Evolutionary conservation across 495 filamentous ascomycete genomes (phyloP), one percentile per base, ranked within the genome.

Genomic region (Cercophora newfieldiana): DNA sequence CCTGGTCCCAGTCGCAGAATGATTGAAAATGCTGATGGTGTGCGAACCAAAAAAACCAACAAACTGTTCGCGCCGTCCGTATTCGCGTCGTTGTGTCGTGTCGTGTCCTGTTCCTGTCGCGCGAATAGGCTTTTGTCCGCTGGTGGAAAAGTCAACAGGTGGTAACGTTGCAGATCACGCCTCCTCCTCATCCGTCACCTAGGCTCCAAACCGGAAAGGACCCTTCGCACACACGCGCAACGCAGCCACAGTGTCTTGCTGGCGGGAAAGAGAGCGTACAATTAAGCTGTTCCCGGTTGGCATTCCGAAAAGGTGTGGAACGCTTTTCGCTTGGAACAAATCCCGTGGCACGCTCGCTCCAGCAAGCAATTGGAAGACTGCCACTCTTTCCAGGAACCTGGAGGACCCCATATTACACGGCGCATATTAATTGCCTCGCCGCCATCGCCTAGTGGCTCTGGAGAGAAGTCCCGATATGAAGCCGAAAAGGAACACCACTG

Each of bases 81-180:
- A 16, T 33, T 33, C 30, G 37, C 37, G 37, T 44, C n/a, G n/a
- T 24, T 22, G 18, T 55, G 51, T 26, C 22, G 37, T 16, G 37
- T 44, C 10, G 58, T 25, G 19, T 25, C 25, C 21, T 47, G 21
- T 62, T 25, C 60, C 25, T 29, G 37, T 18, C 26, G 19, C 30
- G 26, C 59, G 59, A 53, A 53, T 62, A 18, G 59, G 59, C 59
- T 62, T n/a, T n/a, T 49, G 37, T n/a, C 51, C 21, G 47, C 47
- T 50, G 49, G 33, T 30, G 37, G 18, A 26, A 25, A 49, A 14
- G 33, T n/a, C 31, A 66, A 65, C 61, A 69, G 29, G 72, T n/a
- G n/a, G n/a, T 69, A 72, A 72, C 68, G 70, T 72, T 74, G 70
- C 68, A 74, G 63, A 72, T 71, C 61, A 31, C 29, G 31, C 44